Conservation (phyloP, 768 basidiomycete genomes). For the Serpula lacrymans region DNA sequence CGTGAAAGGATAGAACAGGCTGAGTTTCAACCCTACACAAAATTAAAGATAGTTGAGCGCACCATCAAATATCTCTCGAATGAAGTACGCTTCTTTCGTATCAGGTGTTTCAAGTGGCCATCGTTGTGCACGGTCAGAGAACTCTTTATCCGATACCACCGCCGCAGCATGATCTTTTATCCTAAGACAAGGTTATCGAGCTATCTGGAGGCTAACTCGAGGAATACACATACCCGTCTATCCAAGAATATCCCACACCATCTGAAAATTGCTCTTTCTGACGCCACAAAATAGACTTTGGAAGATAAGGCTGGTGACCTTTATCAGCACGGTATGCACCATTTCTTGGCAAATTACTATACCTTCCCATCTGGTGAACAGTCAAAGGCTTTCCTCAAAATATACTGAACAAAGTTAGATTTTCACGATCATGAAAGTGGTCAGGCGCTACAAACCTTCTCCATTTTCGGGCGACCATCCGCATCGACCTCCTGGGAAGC, state of each 20-base stretch:
- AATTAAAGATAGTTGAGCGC: slow-evolving; percentile 15
- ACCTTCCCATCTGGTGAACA: slow-evolving; percentile 76
- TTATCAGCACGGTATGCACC: slow-evolving; percentile 1
- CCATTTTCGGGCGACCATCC: slow-evolving; percentile 91
- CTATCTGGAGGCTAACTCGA: not conserved
- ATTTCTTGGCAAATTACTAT: slow-evolving; percentile 1
- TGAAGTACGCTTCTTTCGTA: slow-evolving; percentile 95
- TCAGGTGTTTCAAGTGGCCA: slow-evolving; percentile 83
- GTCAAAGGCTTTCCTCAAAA: slow-evolving; percentile 95
- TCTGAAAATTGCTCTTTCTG: slow-evolving; percentile 99
- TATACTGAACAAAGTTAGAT: slow-evolving; percentile 57
- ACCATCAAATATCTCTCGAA: slow-evolving; percentile 91
- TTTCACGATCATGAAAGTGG: slow-evolving; percentile 1
- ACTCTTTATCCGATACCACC: slow-evolving; percentile 76
- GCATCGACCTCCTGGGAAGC: slow-evolving; percentile 65
- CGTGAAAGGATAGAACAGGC: slow-evolving; percentile 8
- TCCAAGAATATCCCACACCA: slow-evolving; percentile 98
- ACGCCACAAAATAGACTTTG: slow-evolving; percentile 92
- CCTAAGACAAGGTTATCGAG: slow-evolving; percentile 34
- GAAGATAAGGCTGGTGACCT: slow-evolving; percentile 75
- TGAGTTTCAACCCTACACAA: too few relatives aligned
- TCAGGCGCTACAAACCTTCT: slow-evolving; percentile 62
- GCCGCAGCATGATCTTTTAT: slow-evolving; percentile 85
- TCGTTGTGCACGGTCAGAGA: slow-evolving; percentile 66
- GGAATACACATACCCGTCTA: slow-evolving; percentile 68